Percentiles rank a stretch among this genome's conserved stretches.
phyloP scores from a whole-genome alignment of 352 stramenopile genomes.

The Thalassiosira exigua region DNA sequence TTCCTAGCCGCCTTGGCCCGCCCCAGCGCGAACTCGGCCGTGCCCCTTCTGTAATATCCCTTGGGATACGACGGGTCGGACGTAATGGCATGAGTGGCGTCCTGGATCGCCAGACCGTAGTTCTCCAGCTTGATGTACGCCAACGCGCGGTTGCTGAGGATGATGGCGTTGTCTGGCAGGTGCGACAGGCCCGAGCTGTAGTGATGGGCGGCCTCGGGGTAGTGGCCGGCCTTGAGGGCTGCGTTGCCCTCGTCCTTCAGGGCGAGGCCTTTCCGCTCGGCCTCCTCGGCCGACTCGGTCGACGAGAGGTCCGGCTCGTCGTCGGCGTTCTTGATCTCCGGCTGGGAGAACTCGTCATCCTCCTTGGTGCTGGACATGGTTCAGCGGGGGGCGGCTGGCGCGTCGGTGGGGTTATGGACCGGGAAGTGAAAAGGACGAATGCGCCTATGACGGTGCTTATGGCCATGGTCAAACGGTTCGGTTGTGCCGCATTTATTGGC shows the following conservation, averaged over 20 bases:
- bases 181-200: constrained; percentile 72
- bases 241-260: constrained; percentile 77
- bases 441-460: too few species aligned
- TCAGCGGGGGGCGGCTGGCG: too few species aligned
- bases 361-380: too few species aligned
- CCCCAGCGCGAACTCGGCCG: constrained; percentile 94
- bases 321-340: constrained; percentile 42
- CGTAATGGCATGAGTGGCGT: constrained; percentile 93
- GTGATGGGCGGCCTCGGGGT: constrained; percentile 69
- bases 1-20: constrained; percentile 96
- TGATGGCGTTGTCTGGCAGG: constrained; percentile 73
- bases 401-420: too few species aligned
- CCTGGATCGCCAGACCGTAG: constrained; percentile 96
- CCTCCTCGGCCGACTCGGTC: constrained; percentile 36
- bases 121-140: constrained; percentile 98
- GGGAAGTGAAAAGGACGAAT: too few species aligned
- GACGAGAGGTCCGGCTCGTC: constrained; percentile 45
- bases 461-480: too few species aligned
- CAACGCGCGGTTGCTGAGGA: constrained; percentile 87
- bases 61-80: constrained; percentile 96
- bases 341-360: constrained; percentile 11
- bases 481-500: too few species aligned
- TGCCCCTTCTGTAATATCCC: constrained; percentile 97
- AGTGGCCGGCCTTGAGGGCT: constrained; percentile 67
- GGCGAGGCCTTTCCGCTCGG: constrained; percentile 39